Percentiles rank a stretch among this genome's conserved stretches.
phyloP scores from a whole-genome alignment of 306 rosid genomes.

The Begonia loranthoides region DNA sequence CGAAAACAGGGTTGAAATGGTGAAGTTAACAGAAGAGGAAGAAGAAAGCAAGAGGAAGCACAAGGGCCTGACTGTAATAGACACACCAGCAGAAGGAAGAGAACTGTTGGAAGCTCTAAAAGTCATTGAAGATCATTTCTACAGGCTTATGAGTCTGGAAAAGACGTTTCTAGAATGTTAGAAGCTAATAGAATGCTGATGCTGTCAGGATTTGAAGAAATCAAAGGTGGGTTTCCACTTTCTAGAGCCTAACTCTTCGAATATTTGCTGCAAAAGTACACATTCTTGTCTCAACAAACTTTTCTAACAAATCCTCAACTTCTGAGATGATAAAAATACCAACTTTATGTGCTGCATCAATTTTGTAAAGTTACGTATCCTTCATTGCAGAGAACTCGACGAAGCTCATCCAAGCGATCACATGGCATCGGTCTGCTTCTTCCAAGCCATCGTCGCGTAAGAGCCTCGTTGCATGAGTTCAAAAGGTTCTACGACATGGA shows the following conservation, averaged over 20 bases:
- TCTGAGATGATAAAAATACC: too few species aligned
- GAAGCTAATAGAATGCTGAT: conserved; percentile 75
- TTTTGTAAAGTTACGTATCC: background rate
- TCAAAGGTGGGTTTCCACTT: conserved; percentile 46
- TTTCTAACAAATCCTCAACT: too few species aligned
- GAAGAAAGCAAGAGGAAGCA: conserved; percentile 29
- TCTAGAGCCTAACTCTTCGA: too few species aligned
- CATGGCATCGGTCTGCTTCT: conserved; percentile 64
- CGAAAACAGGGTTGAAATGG: conserved; percentile 29
- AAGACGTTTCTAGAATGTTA: conserved; percentile 71
- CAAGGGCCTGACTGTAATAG: conserved; percentile 47
- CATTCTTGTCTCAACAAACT: too few species aligned
- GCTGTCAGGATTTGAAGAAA: conserved; percentile 80
- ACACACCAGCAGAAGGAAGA: conserved; percentile 69
- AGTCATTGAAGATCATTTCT: conserved; percentile 63
- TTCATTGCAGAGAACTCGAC: conserved; percentile 73
- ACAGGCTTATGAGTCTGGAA: conserved; percentile 69
- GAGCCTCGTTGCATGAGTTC: conserved; percentile 55
- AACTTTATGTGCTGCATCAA: too few species aligned
- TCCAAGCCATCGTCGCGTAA: conserved; percentile 68
- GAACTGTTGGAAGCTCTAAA: conserved; percentile 89
- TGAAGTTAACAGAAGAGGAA: conserved; percentile 26
- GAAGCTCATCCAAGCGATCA: conserved; percentile 63
- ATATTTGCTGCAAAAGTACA: too few species aligned
- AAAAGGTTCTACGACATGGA: conserved; percentile 53